phyloP scores from a whole-genome alignment of 106 monocot species.

The Agapanthus africanus region DNA sequence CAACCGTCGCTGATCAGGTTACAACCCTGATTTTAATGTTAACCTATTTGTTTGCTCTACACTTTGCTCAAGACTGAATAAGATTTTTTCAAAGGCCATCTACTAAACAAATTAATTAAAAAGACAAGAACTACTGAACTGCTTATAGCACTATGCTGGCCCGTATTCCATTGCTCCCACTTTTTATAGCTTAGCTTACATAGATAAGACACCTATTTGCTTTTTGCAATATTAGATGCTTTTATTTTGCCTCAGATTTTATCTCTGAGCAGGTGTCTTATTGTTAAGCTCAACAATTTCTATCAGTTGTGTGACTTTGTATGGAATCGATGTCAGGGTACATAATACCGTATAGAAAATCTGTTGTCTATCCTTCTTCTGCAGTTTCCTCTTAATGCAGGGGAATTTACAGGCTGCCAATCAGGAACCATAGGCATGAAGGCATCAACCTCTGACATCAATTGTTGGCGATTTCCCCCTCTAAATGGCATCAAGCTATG shows the following conservation, averaged over 20 bases:
- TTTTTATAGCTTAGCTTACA: no score
- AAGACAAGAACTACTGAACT: no score
- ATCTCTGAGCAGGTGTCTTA: background rate
- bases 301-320: background rate
- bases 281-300: background rate
- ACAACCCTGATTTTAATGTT: background rate
- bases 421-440: no score
- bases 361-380: no score
- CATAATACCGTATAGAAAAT: no score
- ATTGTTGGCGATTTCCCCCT: no score
- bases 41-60: background rate
- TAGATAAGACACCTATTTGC: no score
- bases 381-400: no score
- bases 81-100: background rate
- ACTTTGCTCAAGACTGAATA: background rate
- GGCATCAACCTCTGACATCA: no score
- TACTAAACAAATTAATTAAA: background rate
- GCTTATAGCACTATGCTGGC: background rate
- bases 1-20: constrained; percentile 98
- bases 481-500: no score
- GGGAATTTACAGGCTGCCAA: no score
- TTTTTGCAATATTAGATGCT: background rate
- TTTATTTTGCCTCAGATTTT: background rate
- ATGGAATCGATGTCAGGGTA: no score
- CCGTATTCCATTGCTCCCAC: background rate